Conservation (phyloP, 345 rosid species). For the Citrus trifoliata region DNA sequence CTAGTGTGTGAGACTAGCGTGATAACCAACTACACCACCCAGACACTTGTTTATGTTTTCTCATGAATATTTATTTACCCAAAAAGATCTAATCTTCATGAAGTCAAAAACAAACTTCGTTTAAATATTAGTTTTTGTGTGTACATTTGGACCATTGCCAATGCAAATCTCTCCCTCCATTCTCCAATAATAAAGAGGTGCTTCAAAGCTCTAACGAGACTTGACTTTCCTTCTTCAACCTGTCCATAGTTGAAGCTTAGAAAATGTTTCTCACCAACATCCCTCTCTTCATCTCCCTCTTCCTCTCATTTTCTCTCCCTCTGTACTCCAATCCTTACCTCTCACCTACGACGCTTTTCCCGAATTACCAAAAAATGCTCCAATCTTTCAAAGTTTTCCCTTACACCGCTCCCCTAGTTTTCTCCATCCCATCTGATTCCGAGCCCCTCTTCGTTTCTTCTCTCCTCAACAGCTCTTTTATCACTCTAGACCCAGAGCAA, state of each 20-base stretch:
- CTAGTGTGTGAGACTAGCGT: neutral
- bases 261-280: slow-evolving; percentile 18
- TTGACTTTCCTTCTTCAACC: no score
- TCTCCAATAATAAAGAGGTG: no score
- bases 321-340: slow-evolving; percentile 29
- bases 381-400: slow-evolving; percentile 40
- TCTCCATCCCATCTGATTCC: slow-evolving; percentile 20
- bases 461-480: slow-evolving; percentile 38
- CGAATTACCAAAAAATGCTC: slow-evolving; percentile 43
- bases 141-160: no score
- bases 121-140: no score
- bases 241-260: no score
- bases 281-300: neutral
- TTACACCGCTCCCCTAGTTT: slow-evolving; percentile 26
- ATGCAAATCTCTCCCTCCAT: no score
- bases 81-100: no score
- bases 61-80: accelerated
- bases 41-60: accelerated
- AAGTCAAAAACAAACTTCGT: no score
- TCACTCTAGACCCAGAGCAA: slow-evolving; percentile 39
- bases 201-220: no score
- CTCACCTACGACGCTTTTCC: slow-evolving; percentile 37
- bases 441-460: slow-evolving; percentile 45
- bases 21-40: neutral
- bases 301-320: slow-evolving; percentile 7